phyloP scores from a whole-genome alignment of 352 stramenopile species.

The Globisporangium nunn region DNA sequence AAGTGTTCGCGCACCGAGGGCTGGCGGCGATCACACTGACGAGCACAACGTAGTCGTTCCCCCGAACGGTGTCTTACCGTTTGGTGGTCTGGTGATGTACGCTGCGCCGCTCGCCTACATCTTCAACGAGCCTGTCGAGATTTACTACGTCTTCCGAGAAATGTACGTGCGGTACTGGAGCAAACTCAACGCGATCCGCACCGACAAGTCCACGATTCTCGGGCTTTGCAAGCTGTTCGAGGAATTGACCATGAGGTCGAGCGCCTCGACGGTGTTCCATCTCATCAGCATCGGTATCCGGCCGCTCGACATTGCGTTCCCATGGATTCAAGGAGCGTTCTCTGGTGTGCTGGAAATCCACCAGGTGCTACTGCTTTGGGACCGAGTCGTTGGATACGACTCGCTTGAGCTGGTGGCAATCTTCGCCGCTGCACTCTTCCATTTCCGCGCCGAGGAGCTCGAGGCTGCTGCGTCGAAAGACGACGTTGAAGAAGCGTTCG shows the following conservation, averaged over 20 bases:
- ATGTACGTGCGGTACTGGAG: constrained; percentile 80
- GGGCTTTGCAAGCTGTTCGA: constrained; percentile 74
- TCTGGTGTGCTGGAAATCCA: constrained; percentile 68
- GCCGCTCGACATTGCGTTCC: constrained; percentile 68
- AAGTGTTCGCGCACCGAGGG: constrained; percentile 14
- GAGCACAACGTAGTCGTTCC: constrained; percentile 23
- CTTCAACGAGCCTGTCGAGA: constrained; percentile 48
- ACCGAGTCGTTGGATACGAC: constrained; percentile 67
- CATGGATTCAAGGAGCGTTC: constrained; percentile 76
- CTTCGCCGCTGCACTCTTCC: constrained; percentile 63
- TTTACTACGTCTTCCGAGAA: constrained; percentile 75
- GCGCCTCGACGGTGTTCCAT: constrained; percentile 45
- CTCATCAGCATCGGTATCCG: constrained; percentile 47
- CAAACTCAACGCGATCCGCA: constrained; percentile 58
- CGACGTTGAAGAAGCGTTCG: constrained; percentile 57
- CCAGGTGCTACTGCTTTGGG: constrained; percentile 73
- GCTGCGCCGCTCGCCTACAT: constrained; percentile 63
- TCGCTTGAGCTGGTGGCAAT: constrained; percentile 62
- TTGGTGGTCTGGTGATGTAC: constrained; percentile 70
- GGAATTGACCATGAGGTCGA: constrained; percentile 44
- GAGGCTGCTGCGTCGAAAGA: constrained; percentile 31
- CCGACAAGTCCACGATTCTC: constrained; percentile 48
- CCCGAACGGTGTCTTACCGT: constrained; percentile 64
- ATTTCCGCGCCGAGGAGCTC: constrained; percentile 55
- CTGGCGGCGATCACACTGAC: not conserved